Evolutionary conservation across 108 stramenopile genomes (phyloP).

Genomic region (Chaetoceros tenuissimus): DNA sequence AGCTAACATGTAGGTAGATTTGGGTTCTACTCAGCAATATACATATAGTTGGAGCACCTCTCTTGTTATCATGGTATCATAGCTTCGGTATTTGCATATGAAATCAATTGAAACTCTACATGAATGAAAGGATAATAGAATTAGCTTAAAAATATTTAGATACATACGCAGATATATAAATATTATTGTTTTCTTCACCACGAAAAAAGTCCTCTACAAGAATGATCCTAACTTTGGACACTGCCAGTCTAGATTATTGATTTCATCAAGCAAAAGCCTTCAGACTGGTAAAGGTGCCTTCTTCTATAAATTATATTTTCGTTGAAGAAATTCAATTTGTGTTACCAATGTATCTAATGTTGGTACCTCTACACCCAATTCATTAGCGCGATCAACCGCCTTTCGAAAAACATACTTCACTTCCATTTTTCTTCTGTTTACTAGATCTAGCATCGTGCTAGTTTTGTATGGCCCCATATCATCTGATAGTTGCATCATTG

Average conservation of each 20-base stretch:
- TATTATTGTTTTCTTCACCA: too few species aligned
- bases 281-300: neutral
- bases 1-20: too few species aligned
- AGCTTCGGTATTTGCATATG: neutral
- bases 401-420: conserved; percentile 70
- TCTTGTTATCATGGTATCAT: too few species aligned
- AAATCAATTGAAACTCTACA: too few species aligned
- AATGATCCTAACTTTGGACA: too few species aligned
- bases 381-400: conserved; percentile 56
- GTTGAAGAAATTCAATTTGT: conserved; percentile 59
- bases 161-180: too few species aligned
- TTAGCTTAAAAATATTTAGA: too few species aligned
- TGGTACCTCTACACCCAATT: conserved; percentile 47
- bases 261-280: neutral
- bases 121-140: too few species aligned
- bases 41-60: too few species aligned
- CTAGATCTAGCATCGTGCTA: conserved; percentile 72
- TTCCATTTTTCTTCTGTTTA: conserved; percentile 69
- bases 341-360: conserved; percentile 63
- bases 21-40: too few species aligned
- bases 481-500: conserved; percentile 66
- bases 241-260: too few species aligned
- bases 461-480: conserved; percentile 77
- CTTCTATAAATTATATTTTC: conserved; percentile 24
- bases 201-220: too few species aligned